Percentiles rank a stretch among this genome's conserved stretches.
These are phyloP conservation scores for Hypoxylon sp. DNA, from an alignment of 2,329 filamentous ascomycete genomes.

Conservation along the genomic window DNA sequence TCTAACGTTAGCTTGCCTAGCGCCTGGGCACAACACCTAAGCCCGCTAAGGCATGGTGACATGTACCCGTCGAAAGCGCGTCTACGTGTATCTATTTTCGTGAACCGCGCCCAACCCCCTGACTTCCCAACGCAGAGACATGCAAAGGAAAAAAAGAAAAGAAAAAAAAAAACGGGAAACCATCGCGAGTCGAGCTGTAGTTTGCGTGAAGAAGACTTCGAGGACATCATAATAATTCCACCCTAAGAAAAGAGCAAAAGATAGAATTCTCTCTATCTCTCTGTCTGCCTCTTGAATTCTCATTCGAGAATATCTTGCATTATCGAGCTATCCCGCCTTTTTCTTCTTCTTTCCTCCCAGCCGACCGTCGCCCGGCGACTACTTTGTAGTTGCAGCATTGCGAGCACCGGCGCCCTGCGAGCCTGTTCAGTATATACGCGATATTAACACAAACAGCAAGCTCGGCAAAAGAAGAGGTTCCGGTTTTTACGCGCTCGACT, in stretches of 20 bases:
- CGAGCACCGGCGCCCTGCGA: neutral
- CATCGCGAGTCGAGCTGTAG: constrained; percentile 19
- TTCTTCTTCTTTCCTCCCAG: neutral
- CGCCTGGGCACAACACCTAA: too few species aligned
- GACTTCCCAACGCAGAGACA: constrained; percentile 11
- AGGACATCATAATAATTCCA: constrained; percentile 20
- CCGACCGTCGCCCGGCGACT: neutral
- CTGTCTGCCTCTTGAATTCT: neutral
- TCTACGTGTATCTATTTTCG: constrained; percentile 31
- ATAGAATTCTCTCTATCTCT: constrained; percentile 22
- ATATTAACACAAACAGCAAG: neutral
- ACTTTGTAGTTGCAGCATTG: constrained; percentile 9
- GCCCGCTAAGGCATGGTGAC: neutral
- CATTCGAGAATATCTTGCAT: neutral
- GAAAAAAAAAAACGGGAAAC: constrained; percentile 19
- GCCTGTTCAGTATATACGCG: neutral
- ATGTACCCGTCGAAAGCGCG: constrained; percentile 27
- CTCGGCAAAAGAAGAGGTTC: neutral
- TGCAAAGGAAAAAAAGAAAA: neutral
- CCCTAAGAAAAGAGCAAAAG: constrained; percentile 17
- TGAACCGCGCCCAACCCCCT: constrained; percentile 28
- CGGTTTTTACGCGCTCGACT: constrained; percentile 7
- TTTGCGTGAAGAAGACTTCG: constrained; percentile 1
- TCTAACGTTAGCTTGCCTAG: too few species aligned
- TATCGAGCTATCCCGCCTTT: constrained; percentile 5